Base-by-base conservation (phyloP, 78 protist species). In the Cyanophora paradoxa region DNA sequence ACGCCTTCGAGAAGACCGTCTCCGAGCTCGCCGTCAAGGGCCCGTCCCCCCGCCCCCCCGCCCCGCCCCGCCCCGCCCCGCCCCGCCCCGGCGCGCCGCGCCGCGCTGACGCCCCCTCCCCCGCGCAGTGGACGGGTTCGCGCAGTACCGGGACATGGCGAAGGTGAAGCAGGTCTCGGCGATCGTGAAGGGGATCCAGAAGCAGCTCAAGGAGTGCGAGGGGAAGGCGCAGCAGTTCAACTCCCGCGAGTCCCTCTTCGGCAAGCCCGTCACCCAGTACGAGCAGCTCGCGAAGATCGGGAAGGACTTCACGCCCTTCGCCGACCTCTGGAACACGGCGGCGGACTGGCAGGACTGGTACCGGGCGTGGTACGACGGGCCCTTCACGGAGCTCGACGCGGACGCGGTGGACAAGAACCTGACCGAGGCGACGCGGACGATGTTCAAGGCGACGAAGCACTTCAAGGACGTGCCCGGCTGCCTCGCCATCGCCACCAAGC, bases 251-350 rank as follows among this genome's bases (percentile, higher is more conserved):
- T 34, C 0, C 14, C 62, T 85, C 48, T 73, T 85, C 26, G 77
- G 71, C 26, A 13, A 33, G 70, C 57, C 44, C 22, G 10, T 0
- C 16, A 73, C 87, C 0, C 79, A 81, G 11, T 88, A 78, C n/a
- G 2, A 30, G 26, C 66, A 68, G 14, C n/a, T 88, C 6, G 30
- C 22, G 26, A 30, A 59, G 17, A 8, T 50, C 10, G 0, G 6
- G 36, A 42, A 77, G 74, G 61, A 75, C 58, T 85, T 88, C 26
- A 87, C 81, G 77, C 84, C 86, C 10, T 79, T 44, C 78, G 14
- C 64, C 13, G 14, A 24, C n/a, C 74, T 88, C 42, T 88, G 93
- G 93, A 0, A n/a, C 24, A 70, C 85, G 3, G 76, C 81, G 26
- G 19, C 0, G 33, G 48, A 61, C 20, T 85, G 61, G 58, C 39